Evolutionary conservation across 345 rosid genomes (phyloP).

Genomic region (Arabidopsis suecica): DNA sequence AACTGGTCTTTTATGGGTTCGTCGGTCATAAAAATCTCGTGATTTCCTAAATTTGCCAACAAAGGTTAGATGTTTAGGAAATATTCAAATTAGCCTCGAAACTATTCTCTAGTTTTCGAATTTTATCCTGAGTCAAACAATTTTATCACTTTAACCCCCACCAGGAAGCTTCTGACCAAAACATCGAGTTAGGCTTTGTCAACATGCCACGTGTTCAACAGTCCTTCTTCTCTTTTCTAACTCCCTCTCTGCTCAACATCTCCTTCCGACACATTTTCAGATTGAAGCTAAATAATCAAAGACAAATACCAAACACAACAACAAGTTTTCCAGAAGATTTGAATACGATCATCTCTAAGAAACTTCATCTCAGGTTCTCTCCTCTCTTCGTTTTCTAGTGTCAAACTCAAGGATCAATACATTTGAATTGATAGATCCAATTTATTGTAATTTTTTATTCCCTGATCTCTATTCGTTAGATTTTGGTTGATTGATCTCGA

Average conservation of each 20-base stretch:
- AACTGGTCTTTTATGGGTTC: constrained; percentile 14
- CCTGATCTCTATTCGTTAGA: constrained; percentile 2
- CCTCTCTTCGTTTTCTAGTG: background rate
- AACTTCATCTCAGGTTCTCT: constrained; percentile 25
- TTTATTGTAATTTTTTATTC: background rate
- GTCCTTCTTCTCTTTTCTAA: constrained; percentile 15
- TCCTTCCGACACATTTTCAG: constrained; percentile 39
- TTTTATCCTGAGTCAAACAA: background rate
- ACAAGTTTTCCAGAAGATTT: background rate
- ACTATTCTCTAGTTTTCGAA: constrained; percentile 1
- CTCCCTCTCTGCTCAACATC: constrained; percentile 16
- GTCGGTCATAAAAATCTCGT: constrained; percentile 34
- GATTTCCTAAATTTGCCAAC: background rate
- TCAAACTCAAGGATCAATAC: background rate
- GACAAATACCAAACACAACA: constrained; percentile 1
- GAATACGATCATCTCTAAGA: constrained; percentile 29
- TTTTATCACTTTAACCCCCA: constrained; percentile 9
- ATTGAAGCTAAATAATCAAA: constrained; percentile 16
- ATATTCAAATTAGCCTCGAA: background rate
- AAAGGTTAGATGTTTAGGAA: background rate
- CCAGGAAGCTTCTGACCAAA: background rate
- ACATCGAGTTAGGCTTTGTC: constrained; percentile 18
- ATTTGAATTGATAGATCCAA: constrained; percentile 19
- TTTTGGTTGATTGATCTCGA: constrained; percentile 8
- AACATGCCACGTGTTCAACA: constrained; percentile 42